Evolutionary conservation across 2,329 filamentous ascomycete species (phyloP).

Genomic region (Exophiala lecanii-corni): DNA sequence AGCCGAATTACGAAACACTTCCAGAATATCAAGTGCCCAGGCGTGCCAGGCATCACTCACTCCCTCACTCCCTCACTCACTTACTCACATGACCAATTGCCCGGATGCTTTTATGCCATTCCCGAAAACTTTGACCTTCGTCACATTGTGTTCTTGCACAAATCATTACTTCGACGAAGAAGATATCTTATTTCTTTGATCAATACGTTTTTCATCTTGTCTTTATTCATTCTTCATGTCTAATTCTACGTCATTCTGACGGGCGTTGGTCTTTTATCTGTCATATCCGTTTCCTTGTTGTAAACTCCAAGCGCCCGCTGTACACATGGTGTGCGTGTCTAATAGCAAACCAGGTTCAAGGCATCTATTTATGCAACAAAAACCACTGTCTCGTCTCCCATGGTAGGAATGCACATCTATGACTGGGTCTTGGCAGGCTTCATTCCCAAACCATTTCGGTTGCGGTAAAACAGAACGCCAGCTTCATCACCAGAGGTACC

Average conservation of each 20-base stretch:
- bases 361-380: not conserved
- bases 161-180: not conserved
- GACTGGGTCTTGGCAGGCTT: constrained; percentile 7
- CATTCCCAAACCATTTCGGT: constrained; percentile 79
- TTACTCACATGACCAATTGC: not conserved
- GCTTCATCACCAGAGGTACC: constrained; percentile 75
- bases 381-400: no score
- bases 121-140: no score
- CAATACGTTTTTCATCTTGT: not conserved
- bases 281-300: no score
- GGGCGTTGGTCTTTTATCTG: not conserved
- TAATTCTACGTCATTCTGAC: not conserved
- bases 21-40: no score
- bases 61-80: not conserved
- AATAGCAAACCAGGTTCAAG: not conserved
- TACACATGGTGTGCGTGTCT: no score
- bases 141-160: no score
- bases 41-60: not conserved
- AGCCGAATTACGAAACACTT: no score
- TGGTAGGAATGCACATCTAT: no score
- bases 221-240: not conserved
- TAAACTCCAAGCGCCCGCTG: not conserved
- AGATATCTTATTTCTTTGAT: not conserved
- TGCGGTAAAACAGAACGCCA: constrained; percentile 90
- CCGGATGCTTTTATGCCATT: no score